Evolutionary conservation across 148 eudicot genomes (phyloP), one percentile per base, ranked within the genome.

Genomic region (Amaranthus hypochondriacus): DNA sequence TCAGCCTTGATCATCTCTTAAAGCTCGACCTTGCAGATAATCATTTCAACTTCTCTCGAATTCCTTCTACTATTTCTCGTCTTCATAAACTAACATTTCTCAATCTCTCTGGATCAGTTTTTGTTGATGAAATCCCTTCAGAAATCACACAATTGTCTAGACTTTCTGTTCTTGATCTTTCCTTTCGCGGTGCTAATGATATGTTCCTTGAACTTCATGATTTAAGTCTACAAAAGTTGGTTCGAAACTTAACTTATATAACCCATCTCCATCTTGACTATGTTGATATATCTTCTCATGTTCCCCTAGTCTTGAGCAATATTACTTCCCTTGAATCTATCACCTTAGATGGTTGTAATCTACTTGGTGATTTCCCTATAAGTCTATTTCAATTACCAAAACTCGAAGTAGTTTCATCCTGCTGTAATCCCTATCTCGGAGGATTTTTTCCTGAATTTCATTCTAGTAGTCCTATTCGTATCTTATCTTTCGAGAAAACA

Each of bases 1-100:
- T 78, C n/a, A 46, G 64, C 21, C 86, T 84, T 72, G 60, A 48
- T 63, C 81, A 79, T 67, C 87, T 84, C 73, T 74, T 14, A 3
- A 10, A 54, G 9, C 81, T 83, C 2, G 72, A 68, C 2, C 39
- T 28, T 28, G 39, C 39, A 28, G 39, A 28, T 28, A 28, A 28
- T 28, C 39, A 28, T 28, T 28, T 28, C 74, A 68, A 53, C 56
- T 12, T 52, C 10, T 52, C 10, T 74, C 67, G 44, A 54, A 73
- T 84, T 8, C 81, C 87, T 12, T 46, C 78, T 13, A 69, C 6
- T 4, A 4, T 81, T 15, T 66, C 58, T 2, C 65, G 6, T 44
- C 77, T 84, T 4, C 11, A 60, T 11, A 46, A 66, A 39, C 56
- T 85, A 55, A 69, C 58, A 43, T 47, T 46, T 50, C 80, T 84